Evolutionary conservation across 257 asterid genomes (phyloP).

Genomic region (Mentha longifolia): DNA sequence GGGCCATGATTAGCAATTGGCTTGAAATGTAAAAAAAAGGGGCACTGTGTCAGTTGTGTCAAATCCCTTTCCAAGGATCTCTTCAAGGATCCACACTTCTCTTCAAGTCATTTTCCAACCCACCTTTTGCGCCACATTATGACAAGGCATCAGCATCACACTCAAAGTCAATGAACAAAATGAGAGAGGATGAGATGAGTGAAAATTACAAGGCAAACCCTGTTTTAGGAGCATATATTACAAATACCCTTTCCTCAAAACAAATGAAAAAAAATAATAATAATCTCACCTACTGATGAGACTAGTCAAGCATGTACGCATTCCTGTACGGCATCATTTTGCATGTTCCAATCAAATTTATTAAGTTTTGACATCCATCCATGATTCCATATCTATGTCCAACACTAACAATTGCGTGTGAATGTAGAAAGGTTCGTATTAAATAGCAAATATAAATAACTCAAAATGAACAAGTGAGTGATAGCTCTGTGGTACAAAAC

Average conservation of each 20-base stretch:
- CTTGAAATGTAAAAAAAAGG: conserved; percentile 37
- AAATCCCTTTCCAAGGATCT: conserved; percentile 73
- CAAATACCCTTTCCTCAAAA: conserved; percentile 30
- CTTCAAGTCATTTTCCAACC: conserved; percentile 66
- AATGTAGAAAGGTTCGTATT: neutral
- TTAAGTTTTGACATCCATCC: conserved; percentile 28
- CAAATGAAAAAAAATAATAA: neutral
- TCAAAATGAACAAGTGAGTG: neutral
- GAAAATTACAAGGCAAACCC: conserved; percentile 49
- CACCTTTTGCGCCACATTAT: conserved; percentile 58
- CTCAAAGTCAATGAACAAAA: conserved; percentile 51
- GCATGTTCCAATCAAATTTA: conserved; percentile 27
- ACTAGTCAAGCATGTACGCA: conserved; percentile 51
- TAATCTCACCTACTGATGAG: conserved; percentile 47
- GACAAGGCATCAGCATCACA: conserved; percentile 56
- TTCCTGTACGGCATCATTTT: conserved; percentile 45
- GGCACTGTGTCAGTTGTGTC: conserved; percentile 49
- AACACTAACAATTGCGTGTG: conserved; percentile 18
- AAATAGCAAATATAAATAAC: neutral
- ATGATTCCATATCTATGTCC: conserved; percentile 24
- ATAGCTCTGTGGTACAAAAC: neutral
- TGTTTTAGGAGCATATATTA: conserved; percentile 36
- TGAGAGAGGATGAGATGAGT: conserved; percentile 42
- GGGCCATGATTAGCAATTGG: conserved; percentile 21
- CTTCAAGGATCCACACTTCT: conserved; percentile 62